These are phyloP conservation scores for Plenodomus lindquistii DNA, from an alignment of 2,329 filamentous ascomycete species.

Conservation along the genomic window DNA sequence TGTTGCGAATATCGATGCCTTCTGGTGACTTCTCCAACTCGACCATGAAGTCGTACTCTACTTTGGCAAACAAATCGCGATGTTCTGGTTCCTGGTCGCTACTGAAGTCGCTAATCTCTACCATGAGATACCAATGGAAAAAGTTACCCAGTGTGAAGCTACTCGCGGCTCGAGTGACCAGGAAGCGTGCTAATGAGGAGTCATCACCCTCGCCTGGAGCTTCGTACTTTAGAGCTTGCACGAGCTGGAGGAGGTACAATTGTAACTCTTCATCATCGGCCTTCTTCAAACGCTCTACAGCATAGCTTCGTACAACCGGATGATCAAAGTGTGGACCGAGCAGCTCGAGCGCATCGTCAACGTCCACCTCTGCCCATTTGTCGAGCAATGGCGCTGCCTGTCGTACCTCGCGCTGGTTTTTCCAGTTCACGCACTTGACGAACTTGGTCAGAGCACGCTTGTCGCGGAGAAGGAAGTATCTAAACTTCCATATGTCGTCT, in stretches of 20 bases:
- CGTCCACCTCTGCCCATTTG: conserved; percentile 95
- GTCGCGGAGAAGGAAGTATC: conserved; percentile 89
- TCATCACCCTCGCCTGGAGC: conserved; percentile 64
- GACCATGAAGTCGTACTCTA: conserved; percentile 95
- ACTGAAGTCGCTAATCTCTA: conserved; percentile 86
- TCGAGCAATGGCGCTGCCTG: conserved; percentile 88
- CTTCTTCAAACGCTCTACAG: conserved; percentile 87
- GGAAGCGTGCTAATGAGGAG: conserved; percentile 84
- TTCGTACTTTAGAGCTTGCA: conserved; percentile 85
- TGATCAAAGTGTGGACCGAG: conserved; percentile 93
- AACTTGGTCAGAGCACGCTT: conserved; percentile 90
- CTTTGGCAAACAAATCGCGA: conserved; percentile 84
- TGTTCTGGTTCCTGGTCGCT: conserved; percentile 74
- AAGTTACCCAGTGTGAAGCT: conserved; percentile 94
- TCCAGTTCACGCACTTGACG: conserved; percentile 96
- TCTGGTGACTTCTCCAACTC: conserved; percentile 74
- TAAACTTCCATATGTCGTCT: conserved; percentile 95
- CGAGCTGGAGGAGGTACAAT: conserved; percentile 88
- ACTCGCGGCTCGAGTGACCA: conserved; percentile 83
- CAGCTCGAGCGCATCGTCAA: conserved; percentile 93
- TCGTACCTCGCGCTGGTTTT: conserved; percentile 78
- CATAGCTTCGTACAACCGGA: conserved; percentile 84
- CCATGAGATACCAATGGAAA: conserved; percentile 98
- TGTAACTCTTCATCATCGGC: conserved; percentile 90
- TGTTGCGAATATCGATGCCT: conserved; percentile 74